Percentiles rank a stretch among this genome's conserved stretches.
phyloP scores from a whole-genome alignment of 2,329 filamentous ascomycete species.

The Aspergillus sojae region DNA sequence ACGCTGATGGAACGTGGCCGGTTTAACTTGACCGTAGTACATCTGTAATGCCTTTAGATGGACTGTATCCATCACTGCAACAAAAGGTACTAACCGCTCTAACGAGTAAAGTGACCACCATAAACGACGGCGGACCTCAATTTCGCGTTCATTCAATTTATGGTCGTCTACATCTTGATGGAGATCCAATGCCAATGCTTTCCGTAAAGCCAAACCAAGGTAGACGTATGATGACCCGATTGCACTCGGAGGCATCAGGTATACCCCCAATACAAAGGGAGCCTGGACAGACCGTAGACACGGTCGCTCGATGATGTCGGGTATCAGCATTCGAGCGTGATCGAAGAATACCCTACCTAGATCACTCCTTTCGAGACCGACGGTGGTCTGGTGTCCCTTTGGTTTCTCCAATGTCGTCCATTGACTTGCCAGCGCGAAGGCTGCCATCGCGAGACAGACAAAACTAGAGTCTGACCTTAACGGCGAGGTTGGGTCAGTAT shows the following conservation, averaged over 20 bases:
- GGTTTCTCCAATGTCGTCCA: neutral
- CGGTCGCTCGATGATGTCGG: neutral
- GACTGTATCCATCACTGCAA: neutral
- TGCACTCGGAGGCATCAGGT: neutral
- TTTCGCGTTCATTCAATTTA: neutral
- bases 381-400: neutral
- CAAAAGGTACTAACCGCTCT: neutral
- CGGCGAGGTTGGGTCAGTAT: neutral
- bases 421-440: neutral
- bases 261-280: neutral
- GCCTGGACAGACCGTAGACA: neutral
- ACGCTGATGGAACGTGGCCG: neutral
- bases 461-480: neutral
- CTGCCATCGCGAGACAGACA: neutral
- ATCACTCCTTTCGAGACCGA: neutral
- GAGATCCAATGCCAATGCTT: neutral
- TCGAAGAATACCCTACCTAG: neutral
- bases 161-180: neutral
- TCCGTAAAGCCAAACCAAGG: neutral
- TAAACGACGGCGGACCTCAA: neutral
- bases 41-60: neutral
- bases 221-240: neutral
- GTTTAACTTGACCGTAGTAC: neutral
- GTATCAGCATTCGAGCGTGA: neutral
- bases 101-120: neutral